phyloP scores from a whole-genome alignment of 2,329 filamentous ascomycete genomes.

The Sclerotiophoma versabilis region DNA sequence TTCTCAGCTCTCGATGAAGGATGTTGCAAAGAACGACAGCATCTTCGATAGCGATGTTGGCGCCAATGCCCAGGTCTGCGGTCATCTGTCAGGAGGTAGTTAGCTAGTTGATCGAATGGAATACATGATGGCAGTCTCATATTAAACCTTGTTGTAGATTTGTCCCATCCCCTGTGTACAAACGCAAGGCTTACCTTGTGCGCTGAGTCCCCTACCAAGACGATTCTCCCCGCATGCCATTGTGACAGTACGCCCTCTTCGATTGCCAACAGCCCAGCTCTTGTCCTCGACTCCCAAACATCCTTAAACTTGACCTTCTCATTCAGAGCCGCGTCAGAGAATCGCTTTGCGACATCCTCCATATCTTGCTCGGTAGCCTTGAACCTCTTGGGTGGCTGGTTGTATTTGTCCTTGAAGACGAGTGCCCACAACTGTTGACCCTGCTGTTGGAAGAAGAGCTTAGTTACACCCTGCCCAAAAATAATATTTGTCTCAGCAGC shows the following conservation, averaged over 20 bases:
- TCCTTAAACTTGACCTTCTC: slow-evolving; percentile 44
- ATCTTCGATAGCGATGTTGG: slow-evolving; percentile 30
- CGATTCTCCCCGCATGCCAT: slow-evolving; percentile 51
- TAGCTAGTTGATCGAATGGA: not conserved
- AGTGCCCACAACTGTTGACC: slow-evolving; percentile 20
- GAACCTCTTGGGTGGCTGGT: slow-evolving; percentile 16
- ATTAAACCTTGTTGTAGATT: too few species aligned
- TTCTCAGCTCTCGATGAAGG: slow-evolving; percentile 19
- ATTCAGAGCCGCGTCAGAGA: slow-evolving; percentile 36
- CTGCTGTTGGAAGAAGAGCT: slow-evolving; percentile 36
- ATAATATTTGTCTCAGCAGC: slow-evolving; percentile 32
- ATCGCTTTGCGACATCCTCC: slow-evolving; percentile 32
- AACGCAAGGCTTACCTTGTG: slow-evolving; percentile 47
- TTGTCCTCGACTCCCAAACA: slow-evolving; percentile 38
- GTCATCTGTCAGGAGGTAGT: slow-evolving; percentile 20
- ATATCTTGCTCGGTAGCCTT: slow-evolving; percentile 34
- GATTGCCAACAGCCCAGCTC: slow-evolving; percentile 33
- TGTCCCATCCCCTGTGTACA: not conserved
- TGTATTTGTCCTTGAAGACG: slow-evolving; percentile 18
- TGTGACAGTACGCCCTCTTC: slow-evolving; percentile 51
- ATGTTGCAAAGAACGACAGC: slow-evolving; percentile 28
- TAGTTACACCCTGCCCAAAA: slow-evolving; percentile 30
- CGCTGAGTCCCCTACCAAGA: slow-evolving; percentile 53
- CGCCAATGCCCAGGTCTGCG: slow-evolving; percentile 27
- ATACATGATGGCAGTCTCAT: not conserved